Evolutionary conservation across 495 filamentous ascomycete species (phyloP), one percentile per base, ranked within the genome.

Genomic region (Barbatosphaeria neglecta): DNA sequence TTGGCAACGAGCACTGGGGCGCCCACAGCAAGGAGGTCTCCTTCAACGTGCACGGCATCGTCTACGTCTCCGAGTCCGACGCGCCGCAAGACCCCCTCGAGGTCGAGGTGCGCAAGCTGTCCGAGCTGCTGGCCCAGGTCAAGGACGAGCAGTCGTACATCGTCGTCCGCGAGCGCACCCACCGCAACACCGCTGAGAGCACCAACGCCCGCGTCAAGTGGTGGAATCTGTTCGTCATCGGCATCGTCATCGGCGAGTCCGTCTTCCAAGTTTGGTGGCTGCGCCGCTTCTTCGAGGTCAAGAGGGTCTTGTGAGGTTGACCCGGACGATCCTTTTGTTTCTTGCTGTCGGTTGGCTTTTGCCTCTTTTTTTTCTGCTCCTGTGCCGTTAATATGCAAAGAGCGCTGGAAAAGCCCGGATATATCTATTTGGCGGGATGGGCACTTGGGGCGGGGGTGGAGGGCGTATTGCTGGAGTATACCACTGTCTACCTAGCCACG

Each of bases 251-350:
- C 49, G 92, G 84, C 39, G 87, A 95, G 73, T 88, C 88, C 56
- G 71, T 96, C 43, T 98, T 97, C 74, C 92, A 98, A 69, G 93
- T 98, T 50, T 97, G 93, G 92, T 98, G 92, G 86, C 62, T 98
- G 64, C 90, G 94, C 75, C 72, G 93, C 59, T 97, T 98, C 73
- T 98, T 98, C 62, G 92, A 98, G 85, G 62, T 65, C 41, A 65
- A 65, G 55, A 52, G 62, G 48, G 62, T 65, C 22, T 59, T 65
- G 37, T 65, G 53, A 39, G 22, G 0, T 16, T 24, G 9, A 22
- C 24, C 8, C 17, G 31, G 16, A n/a, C 18, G n/a, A 45, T 43
- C 43, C 48, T 41, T 49, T 37, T 43, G 19, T 50, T 50, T 56
- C n/a, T n/a, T n/a, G n/a, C n/a, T n/a, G n/a, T n/a, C n/a, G n/a